Conservation (phyloP, 176 grass and related monocot species). For the Zoysia pacifica region DNA sequence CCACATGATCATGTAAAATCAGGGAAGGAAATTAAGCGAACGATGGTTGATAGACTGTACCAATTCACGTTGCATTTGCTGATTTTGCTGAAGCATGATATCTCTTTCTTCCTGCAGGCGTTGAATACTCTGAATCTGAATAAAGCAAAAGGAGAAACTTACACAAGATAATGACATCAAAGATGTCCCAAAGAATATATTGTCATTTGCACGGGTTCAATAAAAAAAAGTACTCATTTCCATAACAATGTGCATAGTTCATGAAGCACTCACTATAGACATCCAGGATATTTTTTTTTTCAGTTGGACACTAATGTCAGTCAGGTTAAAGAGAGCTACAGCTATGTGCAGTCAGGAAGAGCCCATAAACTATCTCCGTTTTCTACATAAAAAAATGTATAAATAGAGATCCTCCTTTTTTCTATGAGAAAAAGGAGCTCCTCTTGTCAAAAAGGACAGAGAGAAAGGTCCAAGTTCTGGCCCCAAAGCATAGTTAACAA, state of each 20-base stretch:
- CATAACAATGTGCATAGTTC: conserved; percentile 2
- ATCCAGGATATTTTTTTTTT: conserved; percentile 11
- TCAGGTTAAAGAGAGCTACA: conserved; percentile 17
- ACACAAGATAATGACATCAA: conserved; percentile 29
- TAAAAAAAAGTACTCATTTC: conserved; percentile 23
- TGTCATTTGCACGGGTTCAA: conserved; percentile 16
- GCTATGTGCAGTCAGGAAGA: neutral
- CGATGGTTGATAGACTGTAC: conserved; percentile 37
- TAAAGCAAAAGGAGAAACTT: conserved; percentile 17
- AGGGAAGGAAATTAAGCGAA: neutral
- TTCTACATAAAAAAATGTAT: neutral
- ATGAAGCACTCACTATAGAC: neutral
- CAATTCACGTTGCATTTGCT: conserved; percentile 90
- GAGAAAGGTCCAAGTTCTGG: neutral
- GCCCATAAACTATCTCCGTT: neutral
- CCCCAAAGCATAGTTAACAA: conserved; percentile 35
- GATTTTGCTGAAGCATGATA: conserved; percentile 77
- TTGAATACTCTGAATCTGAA: conserved; percentile 71
- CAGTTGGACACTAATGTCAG: neutral
- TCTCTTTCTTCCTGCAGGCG: conserved; percentile 87
- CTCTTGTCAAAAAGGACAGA: neutral
- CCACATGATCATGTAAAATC: conserved; percentile 1
- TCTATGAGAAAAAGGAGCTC: too few species aligned
- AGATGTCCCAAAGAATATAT: conserved; percentile 20
- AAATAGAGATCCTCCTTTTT: neutral